These are phyloP conservation scores for Brassica cretica DNA, from an alignment of 345 rosid genomes.

Conservation along the genomic window DNA sequence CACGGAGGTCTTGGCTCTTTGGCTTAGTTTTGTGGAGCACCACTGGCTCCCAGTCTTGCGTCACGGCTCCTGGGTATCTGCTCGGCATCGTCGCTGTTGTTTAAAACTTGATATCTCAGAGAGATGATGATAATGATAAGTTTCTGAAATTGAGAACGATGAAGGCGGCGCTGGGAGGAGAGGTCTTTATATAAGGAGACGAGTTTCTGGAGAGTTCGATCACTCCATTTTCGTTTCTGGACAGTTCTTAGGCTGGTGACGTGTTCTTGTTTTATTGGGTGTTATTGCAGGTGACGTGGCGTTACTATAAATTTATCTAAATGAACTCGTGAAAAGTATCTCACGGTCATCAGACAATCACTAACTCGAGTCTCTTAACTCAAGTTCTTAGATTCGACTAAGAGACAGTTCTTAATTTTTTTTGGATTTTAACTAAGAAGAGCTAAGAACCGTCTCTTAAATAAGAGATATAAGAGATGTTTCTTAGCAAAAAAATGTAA, in stretches of 20 bases:
- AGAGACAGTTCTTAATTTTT: too few species aligned
- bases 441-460: too few species aligned
- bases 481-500: too few species aligned
- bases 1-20: constrained; percentile 59
- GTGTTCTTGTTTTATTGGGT: background rate
- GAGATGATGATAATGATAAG: background rate
- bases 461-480: too few species aligned
- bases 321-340: background rate
- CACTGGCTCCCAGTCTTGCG: constrained; percentile 86
- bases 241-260: background rate
- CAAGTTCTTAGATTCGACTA: too few species aligned
- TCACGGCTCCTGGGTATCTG: constrained; percentile 59
- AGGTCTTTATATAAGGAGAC: background rate
- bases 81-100: constrained; percentile 33
- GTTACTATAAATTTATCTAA: background rate
- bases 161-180: background rate
- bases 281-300: background rate
- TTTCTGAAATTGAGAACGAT: background rate
- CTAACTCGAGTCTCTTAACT: too few species aligned
- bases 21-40: constrained; percentile 65
- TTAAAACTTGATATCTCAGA: background rate
- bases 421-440: too few species aligned
- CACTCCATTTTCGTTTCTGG: background rate
- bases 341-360: background rate
- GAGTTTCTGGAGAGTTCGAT: background rate